Evolutionary conservation across 2,329 filamentous ascomycete genomes (phyloP), one percentile per base, ranked within the genome.

Genomic region (Cyphellophora attinorum): DNA sequence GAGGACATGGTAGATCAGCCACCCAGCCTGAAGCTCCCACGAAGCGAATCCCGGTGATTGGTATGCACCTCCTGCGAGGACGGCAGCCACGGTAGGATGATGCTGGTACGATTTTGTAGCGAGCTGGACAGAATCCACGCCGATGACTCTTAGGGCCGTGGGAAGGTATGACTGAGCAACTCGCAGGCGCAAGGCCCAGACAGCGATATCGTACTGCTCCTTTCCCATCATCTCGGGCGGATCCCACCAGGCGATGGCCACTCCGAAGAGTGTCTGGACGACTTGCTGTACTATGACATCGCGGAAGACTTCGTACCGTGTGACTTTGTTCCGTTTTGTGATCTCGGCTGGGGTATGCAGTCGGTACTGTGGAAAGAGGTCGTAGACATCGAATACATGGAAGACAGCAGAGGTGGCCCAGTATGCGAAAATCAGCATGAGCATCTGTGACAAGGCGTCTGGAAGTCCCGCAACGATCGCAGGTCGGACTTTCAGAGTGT

Each of bases 341-440:
- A 96, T 81, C 60, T 96, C 89, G 34, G 85, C 86, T 11, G 91
- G 91, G 0, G 91, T 96, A 62, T 98, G 91, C 27, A 98, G 70
- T 44, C 91, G 81, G 62, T 96, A 95, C 51, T 93, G 76, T 12
- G 88, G 80, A 57, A 89, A 93, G 23, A 89, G 65, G 58, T 95
- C 85, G 61, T 79, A 79, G 39, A 78, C 67, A 61, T 98, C 91
- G 52, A 96, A 78, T 48, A 79, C 54, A 66, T 96, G 89, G 65
- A 93, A 98, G 55, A 89, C 63, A 56, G 84, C 62, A 13, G 89
- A 96, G 19, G 93, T 63, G 14, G 65, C 61, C 91, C 91, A 98
- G 70, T 98, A 98, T 38, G 81, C 82, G 50, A 85, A 56, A 41
- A 95, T 72, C 18, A 88, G 88, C 11, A 82, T 65, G 30, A 88